phyloP scores from a whole-genome alignment of 1,284 basidiomycete species.

The Apiotrichum siamense region DNA sequence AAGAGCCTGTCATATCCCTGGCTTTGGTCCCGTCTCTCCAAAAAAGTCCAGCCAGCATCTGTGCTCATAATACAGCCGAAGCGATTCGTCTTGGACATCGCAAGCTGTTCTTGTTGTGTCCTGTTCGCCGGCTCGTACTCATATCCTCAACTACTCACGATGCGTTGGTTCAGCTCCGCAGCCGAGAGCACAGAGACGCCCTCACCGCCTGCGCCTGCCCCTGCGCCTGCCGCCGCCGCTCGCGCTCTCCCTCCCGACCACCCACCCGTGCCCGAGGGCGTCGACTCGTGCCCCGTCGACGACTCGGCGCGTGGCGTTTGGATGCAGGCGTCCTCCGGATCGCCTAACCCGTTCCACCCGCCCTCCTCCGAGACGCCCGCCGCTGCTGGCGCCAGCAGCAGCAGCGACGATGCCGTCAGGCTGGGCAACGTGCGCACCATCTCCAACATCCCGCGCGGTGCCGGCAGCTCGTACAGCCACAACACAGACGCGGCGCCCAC shows the following conservation, averaged over 20 bases:
- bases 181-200: not conserved
- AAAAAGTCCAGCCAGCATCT: too few relatives aligned
- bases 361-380: slow-evolving; percentile 12
- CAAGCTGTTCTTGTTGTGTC: too few relatives aligned
- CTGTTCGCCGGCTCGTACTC: too few relatives aligned
- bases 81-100: too few relatives aligned
- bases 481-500: slow-evolving; percentile 13
- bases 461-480: slow-evolving; percentile 12
- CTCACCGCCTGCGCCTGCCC: not conserved
- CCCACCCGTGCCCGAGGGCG: slow-evolving; percentile 15
- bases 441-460: slow-evolving; percentile 75
- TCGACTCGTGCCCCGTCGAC: slow-evolving; percentile 66
- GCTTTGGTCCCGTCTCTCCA: too few relatives aligned
- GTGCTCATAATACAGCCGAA: too few relatives aligned
- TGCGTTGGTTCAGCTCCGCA: slow-evolving; percentile 7
- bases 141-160: too few relatives aligned
- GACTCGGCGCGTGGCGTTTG: slow-evolving; percentile 50
- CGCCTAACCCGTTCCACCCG: slow-evolving; percentile 25
- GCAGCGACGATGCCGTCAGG: not conserved
- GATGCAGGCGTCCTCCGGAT: slow-evolving; percentile 29
- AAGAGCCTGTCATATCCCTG: too few relatives aligned
- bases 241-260: slow-evolving; percentile 12
- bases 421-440: slow-evolving; percentile 60
- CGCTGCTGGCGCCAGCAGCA: slow-evolving; percentile 50
- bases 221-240: not conserved